Evolutionary conservation across 129 eudicot genomes (phyloP).

Genomic region (Smallanthus sonchifolius): DNA sequence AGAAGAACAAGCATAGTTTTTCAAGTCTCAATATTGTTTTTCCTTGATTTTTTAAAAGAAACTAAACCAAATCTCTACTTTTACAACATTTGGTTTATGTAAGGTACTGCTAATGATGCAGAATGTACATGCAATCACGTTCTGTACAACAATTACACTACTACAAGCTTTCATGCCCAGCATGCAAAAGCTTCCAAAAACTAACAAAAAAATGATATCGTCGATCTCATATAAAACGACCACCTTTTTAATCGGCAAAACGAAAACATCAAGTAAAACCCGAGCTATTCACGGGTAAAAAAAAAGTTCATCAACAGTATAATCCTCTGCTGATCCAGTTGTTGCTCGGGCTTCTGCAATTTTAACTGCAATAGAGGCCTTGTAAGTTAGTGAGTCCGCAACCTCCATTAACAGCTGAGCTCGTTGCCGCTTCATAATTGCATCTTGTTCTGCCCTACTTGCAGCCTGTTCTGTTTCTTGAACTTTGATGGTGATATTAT

Average conservation of each 20-base stretch:
- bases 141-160: constrained; percentile 72
- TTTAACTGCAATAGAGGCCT: constrained; percentile 66
- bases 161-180: constrained; percentile 31
- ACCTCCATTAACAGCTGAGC: constrained; percentile 75
- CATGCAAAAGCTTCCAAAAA: constrained; percentile 35
- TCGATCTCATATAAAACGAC: constrained; percentile 8
- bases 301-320: neutral
- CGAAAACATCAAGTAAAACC: constrained; percentile 9
- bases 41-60: neutral
- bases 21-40: constrained; percentile 1
- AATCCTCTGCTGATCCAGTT: constrained; percentile 7
- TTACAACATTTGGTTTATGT: constrained; percentile 28
- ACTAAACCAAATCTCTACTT: constrained; percentile 32
- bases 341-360: constrained; percentile 63
- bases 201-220: constrained; percentile 11
- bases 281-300: constrained; percentile 1
- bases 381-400: constrained; percentile 76
- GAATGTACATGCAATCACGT: constrained; percentile 66
- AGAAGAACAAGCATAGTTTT: neutral
- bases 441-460: constrained; percentile 40
- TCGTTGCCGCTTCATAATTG: constrained; percentile 57
- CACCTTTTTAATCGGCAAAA: constrained; percentile 20
- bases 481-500: constrained; percentile 27
- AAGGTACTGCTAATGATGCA: constrained; percentile 39
- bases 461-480: constrained; percentile 65